Evolutionary conservation across 176 grass and related monocot species (phyloP).

Genomic region (Echinochloa phyllopogon): DNA sequence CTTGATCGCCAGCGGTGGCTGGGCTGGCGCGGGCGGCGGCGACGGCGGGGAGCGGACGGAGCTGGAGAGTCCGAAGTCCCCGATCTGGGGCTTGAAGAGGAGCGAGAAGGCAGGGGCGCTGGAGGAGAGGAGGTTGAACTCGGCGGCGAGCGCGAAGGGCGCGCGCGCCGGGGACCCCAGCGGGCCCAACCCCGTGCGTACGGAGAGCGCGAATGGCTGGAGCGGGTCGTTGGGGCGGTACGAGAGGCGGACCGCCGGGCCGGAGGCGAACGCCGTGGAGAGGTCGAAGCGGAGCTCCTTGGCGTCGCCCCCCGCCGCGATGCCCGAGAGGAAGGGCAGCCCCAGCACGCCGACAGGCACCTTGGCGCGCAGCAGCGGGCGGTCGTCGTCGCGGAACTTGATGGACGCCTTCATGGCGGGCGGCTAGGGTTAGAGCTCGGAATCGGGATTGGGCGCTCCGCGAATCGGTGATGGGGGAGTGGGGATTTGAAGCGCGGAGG

Average conservation of each 20-base stretch:
- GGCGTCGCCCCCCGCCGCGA: conserved; percentile 59
- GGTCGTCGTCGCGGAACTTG: conserved; percentile 86
- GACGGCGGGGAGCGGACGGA: conserved; percentile 50
- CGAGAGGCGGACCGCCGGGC: conserved; percentile 73
- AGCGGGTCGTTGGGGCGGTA: conserved; percentile 76
- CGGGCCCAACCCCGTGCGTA: conserved; percentile 73
- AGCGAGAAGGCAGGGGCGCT: conserved; percentile 65
- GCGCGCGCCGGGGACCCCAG: conserved; percentile 62
- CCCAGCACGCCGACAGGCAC: conserved; percentile 84
- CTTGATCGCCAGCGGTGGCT: conserved; percentile 40
- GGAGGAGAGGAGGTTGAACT: conserved; percentile 76
- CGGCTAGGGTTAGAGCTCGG: conserved; percentile 44
- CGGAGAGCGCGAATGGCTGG: conserved; percentile 75
- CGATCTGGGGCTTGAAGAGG: conserved; percentile 80
- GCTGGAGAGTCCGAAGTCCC: conserved; percentile 79
- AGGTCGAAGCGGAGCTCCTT: conserved; percentile 83
- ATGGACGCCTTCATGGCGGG: conserved; percentile 86
- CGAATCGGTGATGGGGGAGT: not conserved
- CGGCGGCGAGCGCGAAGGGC: conserved; percentile 69
- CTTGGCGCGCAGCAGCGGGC: conserved; percentile 73
- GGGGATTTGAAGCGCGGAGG: conserved; percentile 25
- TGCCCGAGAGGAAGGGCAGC: conserved; percentile 74
- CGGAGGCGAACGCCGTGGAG: conserved; percentile 68
- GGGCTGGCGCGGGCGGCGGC: conserved; percentile 29
- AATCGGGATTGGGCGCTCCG: not conserved